Evolutionary conservation across 2,329 filamentous ascomycete species (phyloP).

Genomic region (Fusarium longipes): DNA sequence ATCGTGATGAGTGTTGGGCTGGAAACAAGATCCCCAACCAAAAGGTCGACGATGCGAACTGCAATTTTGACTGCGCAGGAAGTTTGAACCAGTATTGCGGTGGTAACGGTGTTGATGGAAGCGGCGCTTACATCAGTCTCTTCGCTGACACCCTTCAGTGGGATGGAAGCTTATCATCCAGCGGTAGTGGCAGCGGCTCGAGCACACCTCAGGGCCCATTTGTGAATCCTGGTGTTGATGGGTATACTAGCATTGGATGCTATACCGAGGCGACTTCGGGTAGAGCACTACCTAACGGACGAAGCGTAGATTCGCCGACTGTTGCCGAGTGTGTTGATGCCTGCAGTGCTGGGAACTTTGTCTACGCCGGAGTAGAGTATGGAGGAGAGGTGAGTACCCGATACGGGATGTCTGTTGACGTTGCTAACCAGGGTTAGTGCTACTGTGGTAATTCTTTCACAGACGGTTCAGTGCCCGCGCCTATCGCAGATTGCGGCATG

Average conservation of each 20-base stretch:
- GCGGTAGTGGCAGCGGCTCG: neutral
- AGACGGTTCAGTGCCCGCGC: conserved; percentile 46
- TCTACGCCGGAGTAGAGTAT: conserved; percentile 54
- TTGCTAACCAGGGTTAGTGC: conserved; percentile 38
- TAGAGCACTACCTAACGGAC: conserved; percentile 49
- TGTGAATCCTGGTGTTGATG: conserved; percentile 54
- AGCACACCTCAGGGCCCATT: conserved; percentile 26
- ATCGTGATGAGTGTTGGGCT: conserved; percentile 65
- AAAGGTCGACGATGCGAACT: conserved; percentile 59
- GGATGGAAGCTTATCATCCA: conserved; percentile 22
- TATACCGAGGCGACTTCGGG: conserved; percentile 51
- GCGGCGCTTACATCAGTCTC: conserved; percentile 59
- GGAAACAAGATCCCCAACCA: conserved; percentile 59
- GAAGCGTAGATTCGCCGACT: conserved; percentile 43
- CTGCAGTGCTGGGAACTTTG: conserved; percentile 46
- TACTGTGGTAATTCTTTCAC: conserved; percentile 51
- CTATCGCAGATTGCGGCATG: conserved; percentile 51
- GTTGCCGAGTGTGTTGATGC: conserved; percentile 51
- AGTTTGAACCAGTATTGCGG: conserved; percentile 64
- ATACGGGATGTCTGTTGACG: accelerated
- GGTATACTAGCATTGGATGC: conserved; percentile 53
- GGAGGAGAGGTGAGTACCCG: conserved; percentile 49
- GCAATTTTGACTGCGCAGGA: conserved; percentile 64
- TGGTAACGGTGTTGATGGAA: conserved; percentile 56
- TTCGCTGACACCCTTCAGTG: conserved; percentile 55